These are phyloP conservation scores for Discostella stelligeroides DNA, from an alignment of 108 stramenopile genomes.

Conservation along the genomic window DNA sequence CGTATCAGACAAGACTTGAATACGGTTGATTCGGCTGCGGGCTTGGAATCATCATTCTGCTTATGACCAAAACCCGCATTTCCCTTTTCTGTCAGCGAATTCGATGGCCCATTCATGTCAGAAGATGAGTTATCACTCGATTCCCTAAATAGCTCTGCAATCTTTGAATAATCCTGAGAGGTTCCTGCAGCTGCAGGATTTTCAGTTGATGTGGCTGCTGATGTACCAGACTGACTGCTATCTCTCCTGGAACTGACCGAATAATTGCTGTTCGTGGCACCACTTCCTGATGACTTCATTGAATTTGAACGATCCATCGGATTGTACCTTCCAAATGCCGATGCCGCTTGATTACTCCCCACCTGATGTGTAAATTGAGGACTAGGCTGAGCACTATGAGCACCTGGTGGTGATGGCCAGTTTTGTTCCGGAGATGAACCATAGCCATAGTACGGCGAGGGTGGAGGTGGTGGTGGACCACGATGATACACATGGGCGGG, in stretches of 20 bases:
- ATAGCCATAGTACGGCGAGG: slow-evolving; percentile 10
- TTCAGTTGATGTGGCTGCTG: background rate
- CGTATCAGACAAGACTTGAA: slow-evolving; percentile 34
- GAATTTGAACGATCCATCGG: slow-evolving; percentile 9
- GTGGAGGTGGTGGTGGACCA: slow-evolving; percentile 2
- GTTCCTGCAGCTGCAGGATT: slow-evolving; percentile 17
- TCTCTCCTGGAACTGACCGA: background rate
- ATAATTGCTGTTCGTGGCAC: background rate
- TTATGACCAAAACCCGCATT: background rate
- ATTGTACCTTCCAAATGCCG: slow-evolving; percentile 39
- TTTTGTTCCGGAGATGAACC: slow-evolving; percentile 3
- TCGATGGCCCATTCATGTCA: slow-evolving; percentile 34
- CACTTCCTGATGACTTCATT: background rate
- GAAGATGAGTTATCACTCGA: slow-evolving; percentile 12
- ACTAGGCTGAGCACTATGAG: slow-evolving; percentile 11
- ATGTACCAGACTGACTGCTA: background rate
- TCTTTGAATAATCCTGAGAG: slow-evolving; percentile 45
- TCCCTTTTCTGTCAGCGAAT: slow-evolving; percentile 16
- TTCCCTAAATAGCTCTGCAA: slow-evolving; percentile 43
- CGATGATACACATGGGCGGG: background rate
- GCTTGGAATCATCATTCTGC: slow-evolving; percentile 15
- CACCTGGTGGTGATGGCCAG: slow-evolving; percentile 7
- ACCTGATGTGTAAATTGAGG: slow-evolving; percentile 24
- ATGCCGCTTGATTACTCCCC: slow-evolving; percentile 25
- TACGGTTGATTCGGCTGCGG: slow-evolving; percentile 16